Evolutionary conservation across 1,284 basidiomycete genomes (phyloP), one percentile per base, ranked within the genome.

Genomic region (Xanthoconium separans): DNA sequence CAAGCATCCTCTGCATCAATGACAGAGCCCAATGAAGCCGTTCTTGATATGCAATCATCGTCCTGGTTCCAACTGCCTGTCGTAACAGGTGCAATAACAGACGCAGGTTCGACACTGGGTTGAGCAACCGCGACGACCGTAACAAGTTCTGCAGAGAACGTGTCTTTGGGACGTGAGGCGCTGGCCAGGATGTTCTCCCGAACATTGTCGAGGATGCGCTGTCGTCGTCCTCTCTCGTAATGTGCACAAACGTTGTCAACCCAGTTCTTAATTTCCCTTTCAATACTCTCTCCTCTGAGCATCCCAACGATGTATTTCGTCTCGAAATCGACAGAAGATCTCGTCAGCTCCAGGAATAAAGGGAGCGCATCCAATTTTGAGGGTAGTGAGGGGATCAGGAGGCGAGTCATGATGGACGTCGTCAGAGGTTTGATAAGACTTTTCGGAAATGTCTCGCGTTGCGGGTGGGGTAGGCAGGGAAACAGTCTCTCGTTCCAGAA

Each of bases 211-310:
- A 91, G 74, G 45, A 91, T 79, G 49, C 77, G 74, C 30, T 80
- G 71, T 9, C 89, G 77, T 58, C 89, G 72, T 62, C 83, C 82
- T 55, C 83, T 81, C 68, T 91, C 89, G 63, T 90, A 92, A 68
- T 92, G 90, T 3, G 77, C 72, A 30, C 80, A 78, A 18, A 89
- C 75, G 4, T 78, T 78, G 50, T 82, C 77, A 4, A 77, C 79
- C 89, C 89, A 92, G 6, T 68, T 58, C 65, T 78, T 77, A 49
- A 89, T 77, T 18, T 81, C 74, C 34, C 73, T 73, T 43, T 86
- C 82, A 8, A 73, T 71, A 7, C 60, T 55, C 5, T 77, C 77
- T 46, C 79, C 80, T 15, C 79, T 78, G 10, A 85, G 71, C 54
- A 83, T 61, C 12, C 67, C 68, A n/a, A 78, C 64, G 20, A 87